Conservation (phyloP, 1,284 basidiomycete genomes). For the Sanghuangporus baumii region DNA sequence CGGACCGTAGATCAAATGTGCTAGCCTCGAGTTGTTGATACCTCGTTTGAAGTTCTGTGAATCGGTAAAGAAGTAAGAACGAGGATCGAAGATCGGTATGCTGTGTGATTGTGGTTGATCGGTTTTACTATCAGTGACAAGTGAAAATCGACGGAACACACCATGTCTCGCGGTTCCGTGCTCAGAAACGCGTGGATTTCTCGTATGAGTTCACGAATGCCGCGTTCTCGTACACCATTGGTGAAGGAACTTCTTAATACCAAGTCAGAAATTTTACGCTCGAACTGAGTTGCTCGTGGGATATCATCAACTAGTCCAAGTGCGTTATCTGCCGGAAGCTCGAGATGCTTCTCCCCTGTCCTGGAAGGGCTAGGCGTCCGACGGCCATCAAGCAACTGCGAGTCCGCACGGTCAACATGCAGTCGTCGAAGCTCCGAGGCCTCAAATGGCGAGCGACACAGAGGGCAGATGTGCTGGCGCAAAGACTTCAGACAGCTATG, state of each 20-base stretch:
- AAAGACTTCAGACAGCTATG: slow-evolving; percentile 1
- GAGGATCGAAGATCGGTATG: slow-evolving; percentile 9
- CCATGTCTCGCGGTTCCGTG: slow-evolving; percentile 9
- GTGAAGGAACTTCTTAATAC: slow-evolving; percentile 9
- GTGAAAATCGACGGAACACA: not conserved
- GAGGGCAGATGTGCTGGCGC: slow-evolving; percentile 12
- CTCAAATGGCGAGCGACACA: slow-evolving; percentile 16
- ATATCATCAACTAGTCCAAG: slow-evolving; percentile 9
- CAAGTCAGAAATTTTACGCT: slow-evolving; percentile 9
- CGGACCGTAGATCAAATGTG: slow-evolving; percentile 3
- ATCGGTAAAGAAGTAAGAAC: slow-evolving; percentile 15
- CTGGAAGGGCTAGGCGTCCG: not conserved
- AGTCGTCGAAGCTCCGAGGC: slow-evolving; percentile 11
- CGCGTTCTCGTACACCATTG: slow-evolving; percentile 1
- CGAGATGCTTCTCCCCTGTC: not conserved
- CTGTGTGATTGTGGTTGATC: not conserved
- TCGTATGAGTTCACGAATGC: slow-evolving; percentile 13
- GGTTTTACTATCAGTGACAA: not conserved
- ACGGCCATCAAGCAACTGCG: not conserved
- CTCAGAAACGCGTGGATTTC: slow-evolving; percentile 13
- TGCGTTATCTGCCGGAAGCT: slow-evolving; percentile 1
- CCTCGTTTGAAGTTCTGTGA: slow-evolving; percentile 9
- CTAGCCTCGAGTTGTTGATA: slow-evolving; percentile 8
- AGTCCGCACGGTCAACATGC: slow-evolving; percentile 15
- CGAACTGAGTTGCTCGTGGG: slow-evolving; percentile 2